Evolutionary conservation across 2,329 filamentous ascomycete species (phyloP), one percentile per base, ranked within the genome.

Genomic region (Lachnellula cervina): DNA sequence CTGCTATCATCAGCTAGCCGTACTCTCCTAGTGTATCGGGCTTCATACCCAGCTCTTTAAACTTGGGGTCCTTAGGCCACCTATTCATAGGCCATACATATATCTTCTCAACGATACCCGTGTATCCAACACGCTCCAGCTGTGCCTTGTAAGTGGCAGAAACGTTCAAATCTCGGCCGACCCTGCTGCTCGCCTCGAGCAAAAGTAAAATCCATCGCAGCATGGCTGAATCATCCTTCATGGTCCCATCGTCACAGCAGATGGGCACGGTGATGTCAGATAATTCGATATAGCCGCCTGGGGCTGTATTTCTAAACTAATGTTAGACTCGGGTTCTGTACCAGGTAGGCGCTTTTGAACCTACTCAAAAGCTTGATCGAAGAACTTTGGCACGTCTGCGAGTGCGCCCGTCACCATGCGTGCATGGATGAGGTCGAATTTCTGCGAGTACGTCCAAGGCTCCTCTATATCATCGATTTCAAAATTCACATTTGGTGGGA

Each of bases 391-490:
- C 38, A 43, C 51, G n/a, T 55, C 25, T 0, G 37, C 38, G n/a
- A 62, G 17, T 38, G 21, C 17, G 17, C 52, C 50, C 0, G 53
- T 57, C 54, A 60, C 56, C 62, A 76, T 70, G 19, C 77, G 71
- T 25, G 70, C 66, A 63, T 80, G 77, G 54, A 81, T 75, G 57
- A 74, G 76, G 63, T 80, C 77, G 61, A 80, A 80, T 59, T 77
- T 69, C 2, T 71, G 64, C 52, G 75, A 76, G 4, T 51, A 58
- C 16, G 75, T 68, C 79, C 79, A 82, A 6, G 73, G 68, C 51
- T 76, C 71, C 62, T 79, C 75, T 7, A 76, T 69, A 61, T 81
- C 77, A 58, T 80, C 77, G 17, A 81, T 74, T 49, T 79, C 66
- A 64, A 80, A 80, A 14, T 70, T 70, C 25, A 78, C 69, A 58